Evolutionary conservation across 75 land plant species (phyloP), one percentile per base, ranked within the genome.

Genomic region (Pseudotsuga menziesii): DNA sequence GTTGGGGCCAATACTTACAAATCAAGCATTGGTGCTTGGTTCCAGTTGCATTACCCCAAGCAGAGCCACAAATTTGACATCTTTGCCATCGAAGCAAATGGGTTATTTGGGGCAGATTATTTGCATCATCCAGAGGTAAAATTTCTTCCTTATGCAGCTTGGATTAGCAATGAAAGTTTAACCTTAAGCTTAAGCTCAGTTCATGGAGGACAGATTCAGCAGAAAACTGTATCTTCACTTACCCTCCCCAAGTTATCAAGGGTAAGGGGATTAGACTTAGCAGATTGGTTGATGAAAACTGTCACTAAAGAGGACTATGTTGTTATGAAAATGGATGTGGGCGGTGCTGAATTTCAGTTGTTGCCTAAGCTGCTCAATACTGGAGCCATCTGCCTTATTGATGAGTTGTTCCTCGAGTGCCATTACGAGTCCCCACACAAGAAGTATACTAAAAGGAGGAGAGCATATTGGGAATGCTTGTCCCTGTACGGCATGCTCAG

Each of bases 321-420:
- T 75, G 93, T 94, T 70, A 81, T 94, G 96, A 92, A 92, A 75
- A 90, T 92, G 67, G 93, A 94, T 76, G 95, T 94, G 25, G 83
- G 82, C 36, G 83, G 79, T 20, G 82, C 78, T 11, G 92, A 89
- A 61, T 74, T 83, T 57, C 87, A 90, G 64, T 82, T 79, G n/a
- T 85, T 91, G 80, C 90, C 90, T 69, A 85, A 82, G 74, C 61
- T 93, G 85, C 72, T 94, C 48, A 84, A 78, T 73, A 85, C 73
- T 19, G 75, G 85, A 64, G 83, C 84, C 12, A 82, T 93, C 9
- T 61, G 81, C 23, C 86, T 94, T 75, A 85, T 94, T 36, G 96
- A 94, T 70, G 98, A 94, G 81, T 85, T 94, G 56, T 94, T 93
- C 76, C 80, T 94, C 61, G 93, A 93, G 59, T 94, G 98, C 75